Evolutionary conservation across 1,284 basidiomycete species (phyloP).

Genomic region (Sutorius eximius): DNA sequence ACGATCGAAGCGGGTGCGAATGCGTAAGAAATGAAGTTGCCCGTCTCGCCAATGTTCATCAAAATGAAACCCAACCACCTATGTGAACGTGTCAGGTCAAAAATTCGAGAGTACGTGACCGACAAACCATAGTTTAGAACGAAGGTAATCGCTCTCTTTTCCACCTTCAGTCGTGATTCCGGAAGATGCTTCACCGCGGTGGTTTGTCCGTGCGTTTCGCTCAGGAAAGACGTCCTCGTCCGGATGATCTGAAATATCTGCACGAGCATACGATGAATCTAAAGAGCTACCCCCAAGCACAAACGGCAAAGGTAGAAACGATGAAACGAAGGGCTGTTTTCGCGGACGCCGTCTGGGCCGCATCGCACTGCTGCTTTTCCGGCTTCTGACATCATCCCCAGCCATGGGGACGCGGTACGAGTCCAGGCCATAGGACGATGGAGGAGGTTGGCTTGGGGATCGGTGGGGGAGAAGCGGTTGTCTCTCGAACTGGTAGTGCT

Average conservation of each 20-base stretch:
- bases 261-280: not conserved
- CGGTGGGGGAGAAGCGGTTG: constrained; percentile 32
- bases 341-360: constrained; percentile 23
- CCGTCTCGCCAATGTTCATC: constrained; percentile 89
- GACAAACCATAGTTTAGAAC: constrained; percentile 76
- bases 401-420: constrained; percentile 3
- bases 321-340: constrained; percentile 24
- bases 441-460: constrained; percentile 21
- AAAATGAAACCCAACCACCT: constrained; percentile 91
- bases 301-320: constrained; percentile 20
- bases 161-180: constrained; percentile 14
- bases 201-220: constrained; percentile 7
- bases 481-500: constrained; percentile 19
- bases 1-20: constrained; percentile 91
- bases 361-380: constrained; percentile 23
- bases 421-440: constrained; percentile 20
- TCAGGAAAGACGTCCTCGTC: constrained; percentile 31
- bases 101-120: not conserved
- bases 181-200: constrained; percentile 6
- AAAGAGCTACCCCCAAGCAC: constrained; percentile 10
- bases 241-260: constrained; percentile 23
- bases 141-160: constrained; percentile 72
- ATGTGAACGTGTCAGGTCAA: constrained; percentile 1
- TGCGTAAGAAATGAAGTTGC: constrained; percentile 89
- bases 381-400: constrained; percentile 29